Conservation (phyloP, 345 rosid genomes). For the Eucalyptus tenuipes region DNA sequence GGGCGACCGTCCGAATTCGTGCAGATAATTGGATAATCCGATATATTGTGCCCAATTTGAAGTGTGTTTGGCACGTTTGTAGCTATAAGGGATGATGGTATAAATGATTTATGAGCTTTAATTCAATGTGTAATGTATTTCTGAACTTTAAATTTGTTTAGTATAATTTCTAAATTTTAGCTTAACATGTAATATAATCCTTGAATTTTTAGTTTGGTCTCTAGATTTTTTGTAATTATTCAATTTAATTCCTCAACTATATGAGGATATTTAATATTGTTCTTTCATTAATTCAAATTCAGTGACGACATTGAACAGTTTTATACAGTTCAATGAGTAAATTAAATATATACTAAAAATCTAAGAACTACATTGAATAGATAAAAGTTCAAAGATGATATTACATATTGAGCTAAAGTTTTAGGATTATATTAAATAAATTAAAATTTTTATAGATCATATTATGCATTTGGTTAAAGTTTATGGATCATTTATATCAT, state of each 20-base stretch:
- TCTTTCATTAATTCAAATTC: no score
- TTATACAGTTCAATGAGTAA: fast-evolving
- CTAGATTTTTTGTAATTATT: no score
- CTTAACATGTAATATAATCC: fast-evolving
- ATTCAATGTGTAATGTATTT: fast-evolving
- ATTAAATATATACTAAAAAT: no score
- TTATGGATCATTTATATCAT: fast-evolving
- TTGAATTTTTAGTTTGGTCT: fast-evolving
- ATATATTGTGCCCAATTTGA: neutral
- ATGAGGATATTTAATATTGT: fast-evolving
- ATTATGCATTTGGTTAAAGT: no score
- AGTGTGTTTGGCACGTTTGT: no score
- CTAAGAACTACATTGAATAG: fast-evolving
- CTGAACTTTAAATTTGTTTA: fast-evolving
- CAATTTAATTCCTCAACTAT: no score
- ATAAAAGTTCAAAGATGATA: no score
- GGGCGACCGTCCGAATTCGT: neutral
- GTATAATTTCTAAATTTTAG: no score
- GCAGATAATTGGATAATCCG: neutral
- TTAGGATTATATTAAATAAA: fast-evolving
- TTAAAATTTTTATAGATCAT: no score
- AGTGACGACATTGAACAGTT: fast-evolving
- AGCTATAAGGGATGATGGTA: no score
- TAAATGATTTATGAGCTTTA: fast-evolving
- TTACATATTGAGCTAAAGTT: fast-evolving